A percentile compares a stretch with the other conserved stretches of the same genome.
Evolutionary conservation across 768 basidiomycete genomes (phyloP).

Genomic region (Russula sp.): DNA sequence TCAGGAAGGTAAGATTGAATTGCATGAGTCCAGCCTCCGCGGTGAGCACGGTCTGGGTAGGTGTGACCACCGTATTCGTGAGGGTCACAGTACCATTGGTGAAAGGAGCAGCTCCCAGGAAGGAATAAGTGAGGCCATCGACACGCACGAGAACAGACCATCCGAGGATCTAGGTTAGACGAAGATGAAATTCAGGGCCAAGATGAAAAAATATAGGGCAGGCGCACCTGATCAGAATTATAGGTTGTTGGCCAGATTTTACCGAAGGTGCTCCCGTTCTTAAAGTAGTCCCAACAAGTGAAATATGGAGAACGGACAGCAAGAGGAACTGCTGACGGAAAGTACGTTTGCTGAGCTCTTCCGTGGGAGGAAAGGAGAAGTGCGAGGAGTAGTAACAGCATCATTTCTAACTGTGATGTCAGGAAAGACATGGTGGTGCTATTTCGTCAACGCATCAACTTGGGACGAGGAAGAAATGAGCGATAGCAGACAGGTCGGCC

Average conservation of each 20-base stretch:
- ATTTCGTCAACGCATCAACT: not conserved
- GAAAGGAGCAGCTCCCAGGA: slow-evolving; percentile 12
- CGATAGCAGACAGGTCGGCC: not conserved
- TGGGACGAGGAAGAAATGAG: not conserved
- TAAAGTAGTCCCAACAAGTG: slow-evolving; percentile 22
- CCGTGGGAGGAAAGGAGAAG: not conserved
- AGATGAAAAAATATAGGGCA: not conserved
- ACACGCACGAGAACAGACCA: slow-evolving; percentile 16
- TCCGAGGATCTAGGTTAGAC: slow-evolving; percentile 8
- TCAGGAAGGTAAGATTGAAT: slow-evolving; percentile 35
- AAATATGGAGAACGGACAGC: slow-evolving; percentile 29
- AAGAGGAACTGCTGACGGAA: slow-evolving; percentile 27
- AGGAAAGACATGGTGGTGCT: not conserved
- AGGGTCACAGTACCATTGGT: slow-evolving; percentile 21
- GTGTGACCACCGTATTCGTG: slow-evolving; percentile 29
- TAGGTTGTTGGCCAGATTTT: slow-evolving; percentile 24
- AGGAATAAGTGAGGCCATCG: slow-evolving; percentile 21
- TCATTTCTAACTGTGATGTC: not conserved
- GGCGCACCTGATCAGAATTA: not conserved
- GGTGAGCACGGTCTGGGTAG: slow-evolving; percentile 33
- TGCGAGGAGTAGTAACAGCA: not conserved
- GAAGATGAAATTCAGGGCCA: not conserved
- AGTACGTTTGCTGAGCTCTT: slow-evolving; percentile 15
- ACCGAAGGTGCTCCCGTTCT: slow-evolving; percentile 3
- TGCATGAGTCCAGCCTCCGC: slow-evolving; percentile 34